These are phyloP conservation scores for Cephaloascus albidus DNA, from an alignment of 805 yeast species.

Conservation along the genomic window DNA sequence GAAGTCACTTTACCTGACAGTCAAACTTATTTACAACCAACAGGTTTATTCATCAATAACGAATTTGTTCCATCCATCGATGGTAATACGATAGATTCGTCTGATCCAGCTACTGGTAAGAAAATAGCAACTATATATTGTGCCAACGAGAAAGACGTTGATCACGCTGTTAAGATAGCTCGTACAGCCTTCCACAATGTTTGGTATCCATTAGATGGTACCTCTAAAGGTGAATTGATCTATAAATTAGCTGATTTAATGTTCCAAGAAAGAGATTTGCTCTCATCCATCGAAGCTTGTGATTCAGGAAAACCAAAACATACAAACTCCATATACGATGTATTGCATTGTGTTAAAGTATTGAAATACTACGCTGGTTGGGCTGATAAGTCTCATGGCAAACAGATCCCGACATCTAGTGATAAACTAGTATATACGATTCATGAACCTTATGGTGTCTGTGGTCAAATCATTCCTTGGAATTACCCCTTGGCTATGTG, in stretches of 20 bases:
- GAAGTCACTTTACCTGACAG: constrained; percentile 34
- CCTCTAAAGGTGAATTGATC: constrained; percentile 34
- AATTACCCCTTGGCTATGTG: constrained; percentile 42
- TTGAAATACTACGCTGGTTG: constrained; percentile 66
- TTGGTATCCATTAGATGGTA: constrained; percentile 40
- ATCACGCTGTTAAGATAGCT: constrained; percentile 44
- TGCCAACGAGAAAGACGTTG: constrained; percentile 42
- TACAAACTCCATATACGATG: constrained; percentile 48
- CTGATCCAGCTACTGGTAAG: constrained; percentile 47
- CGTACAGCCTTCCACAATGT: constrained; percentile 33
- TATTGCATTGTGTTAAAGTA: constrained; percentile 44
- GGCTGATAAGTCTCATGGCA: constrained; percentile 64
- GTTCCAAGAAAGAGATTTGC: constrained; percentile 34
- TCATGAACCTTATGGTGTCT: constrained; percentile 41
- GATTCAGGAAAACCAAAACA: constrained; percentile 52
- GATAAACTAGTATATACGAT: constrained; percentile 45
- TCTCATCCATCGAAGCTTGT: constrained; percentile 49
- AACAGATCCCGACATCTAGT: constrained; percentile 49
- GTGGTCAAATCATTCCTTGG: constrained; percentile 45
- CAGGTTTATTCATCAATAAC: constrained; percentile 32
- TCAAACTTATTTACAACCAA: constrained; percentile 23
- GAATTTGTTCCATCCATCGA: constrained; percentile 16
- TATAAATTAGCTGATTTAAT: constrained; percentile 41
- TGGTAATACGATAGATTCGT: constrained; percentile 16
- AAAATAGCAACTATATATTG: constrained; percentile 40